Evolutionary conservation across 2,329 filamentous ascomycete genomes (phyloP), one percentile per base, ranked within the genome.

Genomic region (Arachnopeziza araneosa): DNA sequence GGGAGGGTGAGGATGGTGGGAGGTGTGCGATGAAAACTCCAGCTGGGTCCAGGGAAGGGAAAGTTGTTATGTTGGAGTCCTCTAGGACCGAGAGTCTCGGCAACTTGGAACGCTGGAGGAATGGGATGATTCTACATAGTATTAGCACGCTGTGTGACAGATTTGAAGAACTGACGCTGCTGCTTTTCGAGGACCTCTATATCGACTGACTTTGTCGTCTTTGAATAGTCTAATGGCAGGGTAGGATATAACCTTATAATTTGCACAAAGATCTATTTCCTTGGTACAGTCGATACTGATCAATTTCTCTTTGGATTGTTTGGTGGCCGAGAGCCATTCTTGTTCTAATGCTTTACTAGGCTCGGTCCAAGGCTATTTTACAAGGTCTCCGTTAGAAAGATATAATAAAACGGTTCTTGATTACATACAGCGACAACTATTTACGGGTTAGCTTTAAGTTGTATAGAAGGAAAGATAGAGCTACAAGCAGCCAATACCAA

Each of bases 161-260:
- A 30, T 24, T 48, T 48, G 9, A 19, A 44, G 26, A 24, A 22
- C 2, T 59, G 59, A 79, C 77, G 72, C 63, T 12, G 70, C 61
- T 0, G 76, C 71, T 52, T 69, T 75, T 22, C 78, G 72, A 1
- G 75, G 72, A 0, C 80, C 79, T 44, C 79, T 74, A 64, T 81
- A 81, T 55, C 76, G 67, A 12, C 65, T 68, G 53, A 71, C 70
- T 4, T 66, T 62, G 1, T 73, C 71, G 24, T 74, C 69, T 2
- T 68, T 67, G 60, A 77, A 78, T 10, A 77, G 73, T 0, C 79
- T 75, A 44, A 82, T 74, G 7, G 79, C 72, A 1, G 79, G 79
- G 60, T 78, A 80, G 0, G 79, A 80, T 14, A 71, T 70, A 30
- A 82, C 70, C 24, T 74, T 72, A 52, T 74, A 68, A 24, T 77